phyloP scores from a whole-genome alignment of 352 stramenopile genomes.

The Globisporangium canariense region DNA sequence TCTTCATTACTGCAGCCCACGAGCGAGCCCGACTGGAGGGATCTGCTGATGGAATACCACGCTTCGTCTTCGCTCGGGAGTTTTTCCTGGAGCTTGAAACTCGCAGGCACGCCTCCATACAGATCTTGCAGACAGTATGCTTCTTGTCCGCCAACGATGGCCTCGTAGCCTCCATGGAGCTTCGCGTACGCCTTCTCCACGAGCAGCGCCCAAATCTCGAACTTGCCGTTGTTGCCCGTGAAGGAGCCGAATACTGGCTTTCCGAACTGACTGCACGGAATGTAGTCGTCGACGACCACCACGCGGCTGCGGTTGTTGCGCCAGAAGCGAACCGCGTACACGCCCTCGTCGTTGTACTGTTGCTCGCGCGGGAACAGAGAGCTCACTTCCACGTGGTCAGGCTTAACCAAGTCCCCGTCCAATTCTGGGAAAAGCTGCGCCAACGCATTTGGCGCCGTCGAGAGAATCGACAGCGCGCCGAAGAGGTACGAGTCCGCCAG shows the following conservation, averaged over 20 bases:
- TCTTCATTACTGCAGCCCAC: slow-evolving; percentile 73
- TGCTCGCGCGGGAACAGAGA: slow-evolving; percentile 61
- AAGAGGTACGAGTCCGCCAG: slow-evolving; percentile 80
- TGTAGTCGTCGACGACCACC: slow-evolving; percentile 82
- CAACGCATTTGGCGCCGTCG: slow-evolving; percentile 69
- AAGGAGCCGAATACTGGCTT: slow-evolving; percentile 86
- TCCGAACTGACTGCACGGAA: slow-evolving; percentile 78
- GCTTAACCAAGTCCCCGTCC: slow-evolving; percentile 51
- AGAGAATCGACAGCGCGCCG: slow-evolving; percentile 77
- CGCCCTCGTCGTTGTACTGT: slow-evolving; percentile 87
- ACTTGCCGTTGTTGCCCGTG: slow-evolving; percentile 75
- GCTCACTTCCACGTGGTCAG: slow-evolving; percentile 58
- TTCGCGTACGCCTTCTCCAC: slow-evolving; percentile 96
- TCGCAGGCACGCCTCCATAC: slow-evolving; percentile 64
- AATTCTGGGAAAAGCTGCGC: slow-evolving; percentile 70
- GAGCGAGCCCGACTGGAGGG: slow-evolving; percentile 59
- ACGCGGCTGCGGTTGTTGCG: slow-evolving; percentile 77
- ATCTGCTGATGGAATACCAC: slow-evolving; percentile 44
- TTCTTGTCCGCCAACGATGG: slow-evolving; percentile 86
- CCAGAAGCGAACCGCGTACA: slow-evolving; percentile 86
- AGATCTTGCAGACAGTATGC: slow-evolving; percentile 73
- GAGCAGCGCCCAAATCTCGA: slow-evolving; percentile 92
- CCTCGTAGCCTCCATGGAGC: slow-evolving; percentile 88
- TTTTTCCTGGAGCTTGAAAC: slow-evolving; percentile 67
- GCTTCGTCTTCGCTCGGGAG: slow-evolving; percentile 51